These are phyloP conservation scores for Cystofilobasidium macerans DNA, from an alignment of 768 basidiomycete genomes.

Conservation along the genomic window DNA sequence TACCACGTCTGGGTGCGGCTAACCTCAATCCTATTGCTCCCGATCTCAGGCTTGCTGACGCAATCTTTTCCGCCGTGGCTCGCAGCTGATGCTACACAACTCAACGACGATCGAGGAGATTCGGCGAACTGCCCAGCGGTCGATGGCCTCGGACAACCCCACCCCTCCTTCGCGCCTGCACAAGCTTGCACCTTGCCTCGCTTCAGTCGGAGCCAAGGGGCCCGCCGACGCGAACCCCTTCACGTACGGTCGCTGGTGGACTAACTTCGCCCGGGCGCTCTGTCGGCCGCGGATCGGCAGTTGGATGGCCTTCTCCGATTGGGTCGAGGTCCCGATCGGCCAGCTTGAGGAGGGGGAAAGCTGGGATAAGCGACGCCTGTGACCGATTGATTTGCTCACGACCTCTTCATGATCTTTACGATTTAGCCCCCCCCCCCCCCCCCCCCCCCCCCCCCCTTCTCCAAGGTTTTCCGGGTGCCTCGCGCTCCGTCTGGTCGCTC, in stretches of 20 bases:
- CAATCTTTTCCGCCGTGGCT: constrained; percentile 17
- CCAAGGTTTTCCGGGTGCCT: no score
- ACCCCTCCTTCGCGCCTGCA: constrained; percentile 45
- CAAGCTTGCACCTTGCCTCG: background rate
- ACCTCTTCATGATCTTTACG: no score
- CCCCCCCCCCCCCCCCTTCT: no score
- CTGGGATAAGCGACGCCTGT: background rate
- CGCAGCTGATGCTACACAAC: constrained; percentile 66
- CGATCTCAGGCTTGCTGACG: constrained; percentile 1
- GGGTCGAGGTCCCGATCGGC: background rate
- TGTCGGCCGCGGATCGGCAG: constrained; percentile 71
- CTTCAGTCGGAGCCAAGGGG: background rate
- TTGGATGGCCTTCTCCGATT: constrained; percentile 43
- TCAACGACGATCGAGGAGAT: constrained; percentile 87
- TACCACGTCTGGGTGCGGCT: constrained; percentile 75
- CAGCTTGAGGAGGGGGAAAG: background rate
- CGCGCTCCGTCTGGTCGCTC: no score
- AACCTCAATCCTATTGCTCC: background rate
- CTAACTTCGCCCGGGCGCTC: constrained; percentile 62
- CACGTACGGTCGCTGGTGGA: constrained; percentile 61
- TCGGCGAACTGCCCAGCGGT: constrained; percentile 25
- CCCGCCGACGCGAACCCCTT: constrained; percentile 54
- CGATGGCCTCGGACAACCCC: constrained; percentile 74
- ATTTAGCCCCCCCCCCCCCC: no score
- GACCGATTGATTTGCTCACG: no score